Evolutionary conservation across 352 stramenopile genomes (phyloP).

Genomic region (Phytophthora brassicae): DNA sequence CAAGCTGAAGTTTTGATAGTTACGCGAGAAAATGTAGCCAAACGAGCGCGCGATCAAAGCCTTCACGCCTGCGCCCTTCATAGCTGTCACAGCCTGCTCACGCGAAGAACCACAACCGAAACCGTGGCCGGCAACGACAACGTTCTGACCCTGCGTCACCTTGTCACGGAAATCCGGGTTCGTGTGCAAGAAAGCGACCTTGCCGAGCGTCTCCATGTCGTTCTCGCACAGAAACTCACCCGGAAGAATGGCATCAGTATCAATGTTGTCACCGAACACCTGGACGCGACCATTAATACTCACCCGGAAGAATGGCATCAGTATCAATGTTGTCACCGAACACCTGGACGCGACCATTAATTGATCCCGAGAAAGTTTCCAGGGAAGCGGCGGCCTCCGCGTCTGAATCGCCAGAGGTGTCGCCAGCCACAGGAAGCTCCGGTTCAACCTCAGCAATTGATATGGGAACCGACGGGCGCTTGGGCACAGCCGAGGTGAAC

Average conservation of each 20-base stretch:
- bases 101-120: conserved; percentile 86
- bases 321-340: conserved; percentile 91
- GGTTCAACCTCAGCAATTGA: conserved; percentile 50
- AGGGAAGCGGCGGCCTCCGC: conserved; percentile 37
- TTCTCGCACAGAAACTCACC: conserved; percentile 84
- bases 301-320: conserved; percentile 79
- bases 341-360: conserved; percentile 73
- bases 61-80: conserved; percentile 81
- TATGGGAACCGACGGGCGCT: conserved; percentile 42
- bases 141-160: conserved; percentile 65
- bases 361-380: conserved; percentile 49
- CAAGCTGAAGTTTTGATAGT: conserved; percentile 88
- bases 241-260: conserved; percentile 87
- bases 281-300: conserved; percentile 81
- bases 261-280: conserved; percentile 89
- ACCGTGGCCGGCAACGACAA: conserved; percentile 77
- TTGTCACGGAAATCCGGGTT: conserved; percentile 88
- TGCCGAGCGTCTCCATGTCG: conserved; percentile 82
- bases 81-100: conserved; percentile 79
- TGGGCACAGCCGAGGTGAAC: conserved; percentile 62
- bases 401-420: conserved; percentile 17
- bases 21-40: conserved; percentile 87
- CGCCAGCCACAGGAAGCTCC: conserved; percentile 41
- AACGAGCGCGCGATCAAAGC: conserved; percentile 85
- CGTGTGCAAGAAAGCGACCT: conserved; percentile 83